Evolutionary conservation across 1,139 yeast genomes (phyloP).

Genomic region (Sugiyamaella pinicola): DNA sequence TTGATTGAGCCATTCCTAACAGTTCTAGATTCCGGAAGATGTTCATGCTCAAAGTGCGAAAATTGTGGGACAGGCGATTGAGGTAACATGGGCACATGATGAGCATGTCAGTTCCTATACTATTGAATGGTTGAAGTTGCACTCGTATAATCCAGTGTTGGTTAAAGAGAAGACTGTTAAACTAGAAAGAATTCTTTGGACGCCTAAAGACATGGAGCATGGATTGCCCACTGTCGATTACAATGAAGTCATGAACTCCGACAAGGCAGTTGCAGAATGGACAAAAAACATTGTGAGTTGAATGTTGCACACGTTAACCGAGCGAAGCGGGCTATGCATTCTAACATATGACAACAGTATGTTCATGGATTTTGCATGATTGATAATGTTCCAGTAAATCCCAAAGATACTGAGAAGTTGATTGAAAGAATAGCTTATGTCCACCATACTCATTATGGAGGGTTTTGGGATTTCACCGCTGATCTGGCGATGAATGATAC

Average conservation of each 20-base stretch:
- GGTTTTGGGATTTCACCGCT: slow-evolving; percentile 80
- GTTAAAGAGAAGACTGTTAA: slow-evolving; percentile 42
- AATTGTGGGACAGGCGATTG: slow-evolving; percentile 34
- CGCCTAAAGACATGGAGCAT: slow-evolving; percentile 47
- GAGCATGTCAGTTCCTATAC: slow-evolving; percentile 54
- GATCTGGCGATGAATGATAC: slow-evolving; percentile 72
- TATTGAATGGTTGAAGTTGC: slow-evolving; percentile 57
- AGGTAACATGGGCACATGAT: slow-evolving; percentile 52
- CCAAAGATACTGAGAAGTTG: slow-evolving; percentile 62
- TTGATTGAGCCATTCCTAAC: background rate
- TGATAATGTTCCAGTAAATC: slow-evolving; percentile 62
- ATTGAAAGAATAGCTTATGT: slow-evolving; percentile 65
- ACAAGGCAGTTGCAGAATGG: slow-evolving; percentile 59
- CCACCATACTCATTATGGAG: slow-evolving; percentile 76
- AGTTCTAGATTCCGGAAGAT: slow-evolving; percentile 47
- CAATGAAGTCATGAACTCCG: slow-evolving; percentile 50
- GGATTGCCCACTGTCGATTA: slow-evolving; percentile 56
- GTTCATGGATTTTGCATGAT: slow-evolving; percentile 66
- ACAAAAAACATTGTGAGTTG: slow-evolving; percentile 50
- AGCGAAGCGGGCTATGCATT: too few relatives aligned
- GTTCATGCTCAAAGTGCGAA: slow-evolving; percentile 45
- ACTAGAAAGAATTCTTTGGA: slow-evolving; percentile 49
- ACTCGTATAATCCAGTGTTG: slow-evolving; percentile 60
- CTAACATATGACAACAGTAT: slow-evolving; percentile 37
- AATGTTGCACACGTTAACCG: too few relatives aligned